Conservation (phyloP, 257 asterid genomes). For the Primulina huaijiensis region DNA sequence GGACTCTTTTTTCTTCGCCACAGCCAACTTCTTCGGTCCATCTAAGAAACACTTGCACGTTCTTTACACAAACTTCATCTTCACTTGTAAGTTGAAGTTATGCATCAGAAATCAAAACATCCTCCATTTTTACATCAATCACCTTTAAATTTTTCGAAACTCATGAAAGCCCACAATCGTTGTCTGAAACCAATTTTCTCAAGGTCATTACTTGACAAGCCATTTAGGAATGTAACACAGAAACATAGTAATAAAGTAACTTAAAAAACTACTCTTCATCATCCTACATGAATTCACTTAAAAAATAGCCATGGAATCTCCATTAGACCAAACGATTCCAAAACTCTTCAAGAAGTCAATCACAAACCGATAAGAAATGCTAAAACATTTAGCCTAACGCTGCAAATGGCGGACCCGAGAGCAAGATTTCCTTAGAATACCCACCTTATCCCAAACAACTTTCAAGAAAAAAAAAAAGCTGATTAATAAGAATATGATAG, state of each 20-base stretch:
- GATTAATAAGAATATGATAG: constrained; percentile 11
- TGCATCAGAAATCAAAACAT: constrained; percentile 22
- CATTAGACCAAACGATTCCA: neutral
- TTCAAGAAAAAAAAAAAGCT: constrained; percentile 18
- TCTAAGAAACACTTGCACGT: constrained; percentile 27
- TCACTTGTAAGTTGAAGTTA: constrained; percentile 4
- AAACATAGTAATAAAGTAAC: constrained; percentile 8
- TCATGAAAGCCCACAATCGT: constrained; percentile 13
- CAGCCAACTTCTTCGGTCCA: constrained; percentile 93
- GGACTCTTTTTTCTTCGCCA: constrained; percentile 85
- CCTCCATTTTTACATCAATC: constrained; percentile 24
- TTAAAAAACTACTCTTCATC: neutral
- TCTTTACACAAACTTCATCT: constrained; percentile 12
- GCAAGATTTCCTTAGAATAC: constrained; percentile 42
- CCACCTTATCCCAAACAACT: constrained; percentile 39
- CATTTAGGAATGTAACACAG: constrained; percentile 19
- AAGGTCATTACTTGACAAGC: constrained; percentile 4
- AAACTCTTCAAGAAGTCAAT: neutral
- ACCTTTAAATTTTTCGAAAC: constrained; percentile 1
- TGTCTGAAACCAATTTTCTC: constrained; percentile 18
- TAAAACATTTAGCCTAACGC: neutral
- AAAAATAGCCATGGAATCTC: constrained; percentile 1
- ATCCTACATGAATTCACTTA: neutral
- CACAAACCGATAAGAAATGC: neutral
- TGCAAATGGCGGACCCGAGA: constrained; percentile 15